Percentiles rank a stretch among this genome's conserved stretches.
Conservation (phyloP, 2,329 filamentous ascomycete genomes). For the Hymenoscyphus occultus region DNA sequence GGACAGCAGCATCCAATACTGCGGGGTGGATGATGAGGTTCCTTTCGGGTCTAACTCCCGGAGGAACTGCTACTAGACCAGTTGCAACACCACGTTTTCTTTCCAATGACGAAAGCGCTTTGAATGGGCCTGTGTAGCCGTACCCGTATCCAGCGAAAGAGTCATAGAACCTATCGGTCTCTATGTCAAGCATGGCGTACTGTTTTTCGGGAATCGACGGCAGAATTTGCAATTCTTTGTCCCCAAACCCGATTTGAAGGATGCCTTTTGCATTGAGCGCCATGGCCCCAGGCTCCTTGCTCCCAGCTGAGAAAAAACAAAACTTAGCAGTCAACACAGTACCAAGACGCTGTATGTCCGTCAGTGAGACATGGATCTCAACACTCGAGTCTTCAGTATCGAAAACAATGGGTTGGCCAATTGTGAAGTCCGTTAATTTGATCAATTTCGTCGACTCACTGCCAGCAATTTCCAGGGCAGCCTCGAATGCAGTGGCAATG, state of each 20-base stretch:
- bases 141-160: no score
- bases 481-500: conserved; percentile 46
- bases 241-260: neutral
- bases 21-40: conserved; percentile 50
- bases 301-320: conserved; percentile 28
- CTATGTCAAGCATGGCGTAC: no score
- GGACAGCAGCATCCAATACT: conserved; percentile 55
- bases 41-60: neutral
- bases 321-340: conserved; percentile 24
- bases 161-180: no score
- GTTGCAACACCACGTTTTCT: conserved; percentile 1
- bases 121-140: conserved; percentile 4
- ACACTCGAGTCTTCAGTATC: conserved; percentile 1
- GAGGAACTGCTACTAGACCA: neutral
- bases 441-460: neutral
- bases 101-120: conserved; percentile 7
- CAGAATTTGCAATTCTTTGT: neutral
- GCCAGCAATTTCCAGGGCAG: conserved; percentile 19
- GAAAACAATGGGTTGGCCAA: conserved; percentile 18
- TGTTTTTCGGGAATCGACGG: neutral
- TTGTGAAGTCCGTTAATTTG: conserved; percentile 18
- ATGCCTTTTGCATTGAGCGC: conserved; percentile 2
- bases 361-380: conserved; percentile 18
- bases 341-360: neutral
- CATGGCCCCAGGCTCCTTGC: conserved; percentile 30